Base-by-base conservation (phyloP, 768 basidiomycete genomes). In the Serendipita indica region DNA sequence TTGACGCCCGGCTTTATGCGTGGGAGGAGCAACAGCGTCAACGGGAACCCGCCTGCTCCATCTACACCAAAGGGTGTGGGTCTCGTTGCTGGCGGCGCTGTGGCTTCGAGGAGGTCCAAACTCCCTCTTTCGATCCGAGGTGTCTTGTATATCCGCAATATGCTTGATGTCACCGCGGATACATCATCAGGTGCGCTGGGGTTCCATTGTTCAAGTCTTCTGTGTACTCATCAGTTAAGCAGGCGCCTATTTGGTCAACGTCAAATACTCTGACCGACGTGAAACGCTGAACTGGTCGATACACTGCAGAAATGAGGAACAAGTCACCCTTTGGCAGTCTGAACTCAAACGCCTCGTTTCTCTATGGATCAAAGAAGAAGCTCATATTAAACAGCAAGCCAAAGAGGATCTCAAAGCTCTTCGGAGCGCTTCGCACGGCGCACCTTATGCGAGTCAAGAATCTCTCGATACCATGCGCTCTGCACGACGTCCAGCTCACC, bases 301-400 rank as follows among this genome's bases (percentile, higher is more conserved):
- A 57, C 86, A 89, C 58, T 96, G 94, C 69, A 80, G 88, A 43
- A 82, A 82, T 12, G 90, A 97, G 66, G 96, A 97, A 64, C 89
- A 91, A 64, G 80, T 96, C 68, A 79, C 79, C 43, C 85, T 89
- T 65, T 99, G 96, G 96, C 88, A 96, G 67, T 75, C 80, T 13
- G 81, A 84, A 61, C 86, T 98, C 64, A 91, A 84, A 68, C 84
- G 88, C 41, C 77, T 98, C 32, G 90, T 97, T 25, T 3, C n/a
- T 18, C 16, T 54, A 3, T 54, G 49, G 49, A 30, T 16, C 20
- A 54, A 25, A 10, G 20, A 54, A 32, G 49, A 54, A 27, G 30
- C 7, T 3, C 5, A 54, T 16, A 54, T 54, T 27, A n/a, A 28
- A 25, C 20, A 32, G 30, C 20, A 32, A 25, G 49, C 49, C 10